Base-by-base conservation (phyloP, 1,284 basidiomycete genomes). In the Meira nashicola region DNA sequence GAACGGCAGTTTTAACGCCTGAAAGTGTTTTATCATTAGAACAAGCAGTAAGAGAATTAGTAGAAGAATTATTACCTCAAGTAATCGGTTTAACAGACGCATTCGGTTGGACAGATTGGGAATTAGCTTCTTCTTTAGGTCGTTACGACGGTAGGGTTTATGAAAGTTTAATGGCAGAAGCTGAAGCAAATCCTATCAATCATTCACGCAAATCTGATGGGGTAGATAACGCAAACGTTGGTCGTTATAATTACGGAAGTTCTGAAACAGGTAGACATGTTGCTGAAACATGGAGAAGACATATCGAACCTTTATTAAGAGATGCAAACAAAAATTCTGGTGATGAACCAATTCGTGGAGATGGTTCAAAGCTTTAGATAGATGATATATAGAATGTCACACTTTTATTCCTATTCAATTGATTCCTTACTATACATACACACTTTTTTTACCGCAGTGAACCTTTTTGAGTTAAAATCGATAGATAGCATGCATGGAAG, bases 31-130 rank as follows among this genome's bases (percentile, higher is more conserved):
- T 82, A 28, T 75, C 77, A 0, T 78, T 90, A 25, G 84, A 88
- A 9, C 71, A 82, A 33, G 80, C 83, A 1, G 84, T 89, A 59
- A 79, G 84, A 33, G 54, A 73, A 1, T 65, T 84, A 84, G 86
- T 78, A 64, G 77, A 21, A 28, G 80, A 82, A 46, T 70, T 90
- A 9, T 74, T 89, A 2, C 86, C 87, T 0, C 83, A 90, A 63
- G 83, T 83, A 4, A 85, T 90, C 57, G 86, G 84, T 0, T 78
- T 90, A 39, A 85, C 83, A 14, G 89, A 90, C 71, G 85, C 86
- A 1, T 89, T 90, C 71, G 86, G 85, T 0, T 88, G 88, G 73
- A 82, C 84, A 0, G 88, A 90, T 69, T 90, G 87, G 86, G 85
- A 89, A 56, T 79, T 90, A 7, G 83, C 46, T 19, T 58, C 60